Percentiles rank a stretch among this genome's conserved stretches.
Conservation (phyloP, 164 flowering plant species). For the Liquidambar formosana region DNA sequence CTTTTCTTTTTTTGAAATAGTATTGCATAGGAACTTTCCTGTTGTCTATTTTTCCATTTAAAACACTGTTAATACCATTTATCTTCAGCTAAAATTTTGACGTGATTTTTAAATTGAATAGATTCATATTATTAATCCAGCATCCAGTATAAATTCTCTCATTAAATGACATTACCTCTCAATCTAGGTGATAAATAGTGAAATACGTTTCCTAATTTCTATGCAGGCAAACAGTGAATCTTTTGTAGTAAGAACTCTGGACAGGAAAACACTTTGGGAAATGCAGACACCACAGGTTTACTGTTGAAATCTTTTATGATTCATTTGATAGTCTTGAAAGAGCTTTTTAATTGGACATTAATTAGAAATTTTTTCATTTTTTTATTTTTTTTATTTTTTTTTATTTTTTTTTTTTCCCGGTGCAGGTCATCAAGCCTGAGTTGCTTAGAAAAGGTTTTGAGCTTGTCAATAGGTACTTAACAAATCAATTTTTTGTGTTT, state of each 20-base stretch:
- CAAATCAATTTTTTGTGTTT: no score
- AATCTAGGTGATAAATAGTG: background rate
- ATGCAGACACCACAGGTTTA: slow-evolving; percentile 98
- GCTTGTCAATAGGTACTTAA: slow-evolving; percentile 67
- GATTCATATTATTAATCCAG: background rate
- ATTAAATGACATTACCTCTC: background rate
- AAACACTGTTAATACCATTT: no score
- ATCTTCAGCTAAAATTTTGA: background rate
- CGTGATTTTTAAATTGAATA: background rate
- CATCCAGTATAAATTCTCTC: background rate
- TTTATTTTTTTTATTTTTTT: background rate
- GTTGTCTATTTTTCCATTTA: no score
- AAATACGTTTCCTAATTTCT: slow-evolving; percentile 6
- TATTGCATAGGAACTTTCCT: no score
- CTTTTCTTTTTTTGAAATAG: slow-evolving; percentile 2
- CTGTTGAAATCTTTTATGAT: background rate
- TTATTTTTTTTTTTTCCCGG: background rate
- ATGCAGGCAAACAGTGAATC: slow-evolving; percentile 76
- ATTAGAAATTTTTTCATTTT: background rate
- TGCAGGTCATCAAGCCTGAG: slow-evolving; percentile 72
- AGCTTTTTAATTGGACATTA: background rate
- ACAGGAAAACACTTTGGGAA: slow-evolving; percentile 94
- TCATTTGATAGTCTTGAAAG: background rate
- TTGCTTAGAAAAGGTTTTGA: slow-evolving; percentile 75
- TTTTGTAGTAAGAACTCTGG: slow-evolving; percentile 82